Evolutionary conservation across 257 asterid species (phyloP).

Genomic region (Paraleonurus japonicus): DNA sequence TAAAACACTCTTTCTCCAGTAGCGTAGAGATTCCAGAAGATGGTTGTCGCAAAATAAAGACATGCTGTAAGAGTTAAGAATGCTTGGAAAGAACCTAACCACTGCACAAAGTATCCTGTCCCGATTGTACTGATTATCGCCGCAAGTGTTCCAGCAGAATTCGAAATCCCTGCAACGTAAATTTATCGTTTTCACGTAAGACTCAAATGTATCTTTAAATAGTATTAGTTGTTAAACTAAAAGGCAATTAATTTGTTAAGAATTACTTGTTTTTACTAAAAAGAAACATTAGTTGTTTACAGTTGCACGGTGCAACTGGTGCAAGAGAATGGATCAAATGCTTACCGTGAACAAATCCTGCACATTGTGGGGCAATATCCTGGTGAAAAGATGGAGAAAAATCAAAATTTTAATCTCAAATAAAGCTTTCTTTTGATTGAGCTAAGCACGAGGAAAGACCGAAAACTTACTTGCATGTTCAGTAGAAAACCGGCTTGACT

Average conservation of each 20-base stretch:
- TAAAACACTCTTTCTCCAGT: slow-evolving; percentile 90
- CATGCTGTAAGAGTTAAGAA: slow-evolving; percentile 85
- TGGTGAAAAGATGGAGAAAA: slow-evolving; percentile 33
- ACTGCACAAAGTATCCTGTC: slow-evolving; percentile 81
- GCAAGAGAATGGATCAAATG: neutral
- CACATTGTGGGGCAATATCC: slow-evolving; percentile 92
- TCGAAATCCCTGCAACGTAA: slow-evolving; percentile 62
- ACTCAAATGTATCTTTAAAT: too few species aligned
- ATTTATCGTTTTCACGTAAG: neutral
- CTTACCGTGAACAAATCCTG: slow-evolving; percentile 89
- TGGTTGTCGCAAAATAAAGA: slow-evolving; percentile 72
- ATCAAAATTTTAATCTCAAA: neutral
- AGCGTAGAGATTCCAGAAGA: slow-evolving; percentile 82
- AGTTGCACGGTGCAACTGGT: too few species aligned
- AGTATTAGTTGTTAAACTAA: too few species aligned
- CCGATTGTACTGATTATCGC: slow-evolving; percentile 91
- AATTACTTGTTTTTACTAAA: too few species aligned
- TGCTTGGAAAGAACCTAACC: slow-evolving; percentile 95
- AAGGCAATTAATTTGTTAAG: too few species aligned
- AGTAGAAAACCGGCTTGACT: slow-evolving; percentile 97
- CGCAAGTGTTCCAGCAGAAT: slow-evolving; percentile 92
- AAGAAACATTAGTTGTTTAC: too few species aligned
- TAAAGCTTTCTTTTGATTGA: neutral
- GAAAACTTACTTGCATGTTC: slow-evolving; percentile 80
- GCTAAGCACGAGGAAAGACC: neutral